Evolutionary conservation across 306 rosid genomes (phyloP).

Genomic region (Lupinus albus): DNA sequence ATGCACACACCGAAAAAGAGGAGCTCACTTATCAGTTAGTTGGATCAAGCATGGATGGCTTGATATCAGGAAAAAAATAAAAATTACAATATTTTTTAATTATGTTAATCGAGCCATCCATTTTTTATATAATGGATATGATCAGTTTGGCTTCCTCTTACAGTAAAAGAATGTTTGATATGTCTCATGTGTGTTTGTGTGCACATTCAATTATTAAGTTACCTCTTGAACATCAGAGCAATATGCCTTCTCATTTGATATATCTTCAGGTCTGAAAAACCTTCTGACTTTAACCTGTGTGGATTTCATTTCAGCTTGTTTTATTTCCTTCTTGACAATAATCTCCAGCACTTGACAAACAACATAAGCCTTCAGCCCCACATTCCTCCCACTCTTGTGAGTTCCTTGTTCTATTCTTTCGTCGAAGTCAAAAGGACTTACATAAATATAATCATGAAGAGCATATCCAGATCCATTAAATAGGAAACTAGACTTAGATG

Average conservation of each 20-base stretch:
- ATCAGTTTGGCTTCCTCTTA: background rate
- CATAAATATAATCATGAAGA: slow-evolving; percentile 66
- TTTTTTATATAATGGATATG: background rate
- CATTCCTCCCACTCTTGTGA: slow-evolving; percentile 79
- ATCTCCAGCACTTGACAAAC: slow-evolving; percentile 82
- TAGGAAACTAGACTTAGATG: slow-evolving; percentile 60
- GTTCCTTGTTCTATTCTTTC: slow-evolving; percentile 59
- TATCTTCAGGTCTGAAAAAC: slow-evolving; percentile 90
- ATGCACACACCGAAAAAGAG: background rate
- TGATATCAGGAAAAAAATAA: background rate
- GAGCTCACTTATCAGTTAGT: slow-evolving; percentile 5
- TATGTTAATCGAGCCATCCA: background rate
- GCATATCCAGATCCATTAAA: slow-evolving; percentile 63
- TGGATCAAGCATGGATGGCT: slow-evolving; percentile 14
- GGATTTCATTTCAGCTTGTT: slow-evolving; percentile 50
- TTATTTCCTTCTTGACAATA: slow-evolving; percentile 51
- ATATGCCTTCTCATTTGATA: slow-evolving; percentile 69
- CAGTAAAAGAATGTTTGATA: slow-evolving; percentile 10
- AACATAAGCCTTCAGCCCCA: slow-evolving; percentile 79
- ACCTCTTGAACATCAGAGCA: slow-evolving; percentile 61
- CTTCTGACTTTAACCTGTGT: slow-evolving; percentile 77
- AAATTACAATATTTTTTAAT: slow-evolving; percentile 7
- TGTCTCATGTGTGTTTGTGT: background rate
- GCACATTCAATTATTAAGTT: background rate
- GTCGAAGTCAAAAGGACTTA: slow-evolving; percentile 65